These are phyloP conservation scores for Prunella vulgaris DNA, from an alignment of 257 asterid species.

Conservation along the genomic window DNA sequence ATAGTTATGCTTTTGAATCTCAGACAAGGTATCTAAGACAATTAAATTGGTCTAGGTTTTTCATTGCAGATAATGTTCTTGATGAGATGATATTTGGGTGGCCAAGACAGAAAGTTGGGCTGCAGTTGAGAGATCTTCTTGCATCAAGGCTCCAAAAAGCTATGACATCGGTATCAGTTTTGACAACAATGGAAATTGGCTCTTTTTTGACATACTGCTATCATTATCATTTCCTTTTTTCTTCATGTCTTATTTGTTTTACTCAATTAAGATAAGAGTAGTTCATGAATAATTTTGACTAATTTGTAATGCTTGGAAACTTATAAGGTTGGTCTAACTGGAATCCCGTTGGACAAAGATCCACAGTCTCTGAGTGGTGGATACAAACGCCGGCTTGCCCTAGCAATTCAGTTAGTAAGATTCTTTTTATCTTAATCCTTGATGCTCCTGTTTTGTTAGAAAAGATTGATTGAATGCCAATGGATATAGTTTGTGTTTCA, in stretches of 20 bases:
- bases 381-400: slow-evolving; percentile 91
- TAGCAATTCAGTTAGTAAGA: slow-evolving; percentile 85
- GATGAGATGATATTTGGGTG: slow-evolving; percentile 94
- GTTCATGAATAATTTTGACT: slow-evolving; percentile 6
- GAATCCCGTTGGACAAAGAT: slow-evolving; percentile 68
- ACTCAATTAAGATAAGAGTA: not conserved
- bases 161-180: slow-evolving; percentile 60
- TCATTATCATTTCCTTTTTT: slow-evolving; percentile 13
- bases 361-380: slow-evolving; percentile 94
- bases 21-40: slow-evolving; percentile 23
- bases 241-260: not conserved
- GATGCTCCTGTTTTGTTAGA: slow-evolving; percentile 14
- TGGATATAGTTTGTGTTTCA: too few species aligned
- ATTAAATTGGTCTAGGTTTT: slow-evolving; percentile 48
- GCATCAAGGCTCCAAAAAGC: slow-evolving; percentile 81
- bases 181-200: slow-evolving; percentile 14
- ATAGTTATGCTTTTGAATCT: slow-evolving; percentile 20
- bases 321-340: slow-evolving; percentile 68
- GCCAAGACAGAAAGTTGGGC: slow-evolving; percentile 82
- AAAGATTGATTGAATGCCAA: slow-evolving; percentile 8
- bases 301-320: slow-evolving; percentile 14
- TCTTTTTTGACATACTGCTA: slow-evolving; percentile 11
- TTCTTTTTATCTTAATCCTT: slow-evolving; percentile 15
- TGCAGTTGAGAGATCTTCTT: slow-evolving; percentile 75
- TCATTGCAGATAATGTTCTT: slow-evolving; percentile 85